Evolutionary conservation across 2,329 filamentous ascomycete genomes (phyloP), one percentile per base, ranked within the genome.

Genomic region (Bipolaris oryzae): DNA sequence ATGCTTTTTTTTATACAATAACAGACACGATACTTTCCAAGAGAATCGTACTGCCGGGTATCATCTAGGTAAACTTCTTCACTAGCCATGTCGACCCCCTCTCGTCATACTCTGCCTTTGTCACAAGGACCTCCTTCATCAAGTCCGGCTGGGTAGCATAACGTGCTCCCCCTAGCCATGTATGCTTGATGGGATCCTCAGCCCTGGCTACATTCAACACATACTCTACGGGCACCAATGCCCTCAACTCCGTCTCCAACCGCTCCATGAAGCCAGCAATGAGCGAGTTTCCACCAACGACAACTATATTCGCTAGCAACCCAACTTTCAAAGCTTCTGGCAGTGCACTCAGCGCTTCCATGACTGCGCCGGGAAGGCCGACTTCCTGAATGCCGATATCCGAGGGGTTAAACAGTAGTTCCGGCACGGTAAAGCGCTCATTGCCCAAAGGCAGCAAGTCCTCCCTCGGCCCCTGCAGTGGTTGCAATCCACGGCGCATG

Each of bases 81-180:
- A 86, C 86, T 21, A 90, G 82, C 90, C 91, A 94, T 1, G 79
- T 85, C 7, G 71, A 72, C 13, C 95, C 95, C 70, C 92, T 79
- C 75, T 99, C 95, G 49, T 95, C 87, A 74, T 99, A 99, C 72
- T 99, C 92, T 59, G 90, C 85, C 72, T 90, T 91, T 0, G 91
- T 95, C n/a, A 97, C 90, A 1, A 87, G 84, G 11, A 92, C 77
- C 46, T 83, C 83, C 58, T 87, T 83, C 49, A 96, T 62, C 48
- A 81, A 80, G 37, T 89, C 82, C 39, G 82, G 81, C 67, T 93
- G 87, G 48, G 79, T 85, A 0, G 92, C 92, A 53, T 97, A 80
- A 55, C 87, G 84, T 20, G 90, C 89, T n/a, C 88, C 94, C 15
- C 95, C 95, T 11, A 87, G 78, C 94, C 94, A 99, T 0, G 90